These are phyloP conservation scores for Arabidopsis lyrata DNA, from an alignment of 441 rosid genomes.

Conservation along the genomic window DNA sequence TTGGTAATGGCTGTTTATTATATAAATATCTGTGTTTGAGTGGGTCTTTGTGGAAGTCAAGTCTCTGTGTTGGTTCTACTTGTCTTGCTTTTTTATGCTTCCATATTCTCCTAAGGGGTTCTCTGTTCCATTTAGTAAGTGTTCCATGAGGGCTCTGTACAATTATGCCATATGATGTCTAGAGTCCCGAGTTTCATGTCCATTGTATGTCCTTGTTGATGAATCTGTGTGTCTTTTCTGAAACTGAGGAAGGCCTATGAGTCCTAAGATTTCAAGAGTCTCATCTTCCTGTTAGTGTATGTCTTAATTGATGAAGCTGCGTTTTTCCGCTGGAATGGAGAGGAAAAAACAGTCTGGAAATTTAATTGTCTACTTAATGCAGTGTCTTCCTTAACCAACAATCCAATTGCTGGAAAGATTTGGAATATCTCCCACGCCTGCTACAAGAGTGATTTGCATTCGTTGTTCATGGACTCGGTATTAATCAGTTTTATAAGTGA, in stretches of 20 bases:
- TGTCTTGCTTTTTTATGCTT: conserved; percentile 13
- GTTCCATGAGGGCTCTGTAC: background rate
- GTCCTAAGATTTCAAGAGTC: conserved; percentile 16
- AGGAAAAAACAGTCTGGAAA: conserved; percentile 75
- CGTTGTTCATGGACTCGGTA: conserved; percentile 95
- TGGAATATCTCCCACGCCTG: conserved; percentile 90
- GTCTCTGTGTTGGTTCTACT: conserved; percentile 36
- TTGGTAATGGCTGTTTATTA: conserved; percentile 86
- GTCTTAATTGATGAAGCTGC: conserved; percentile 10
- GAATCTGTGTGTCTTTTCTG: conserved; percentile 26
- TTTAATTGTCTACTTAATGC: conserved; percentile 90
- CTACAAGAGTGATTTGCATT: conserved; percentile 96
- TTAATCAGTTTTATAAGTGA: conserved; percentile 99
- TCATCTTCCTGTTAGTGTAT: background rate
- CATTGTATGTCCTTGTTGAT: background rate
- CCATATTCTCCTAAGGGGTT: background rate
- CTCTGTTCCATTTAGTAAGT: conserved; percentile 14
- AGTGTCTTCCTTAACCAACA: conserved; percentile 87
- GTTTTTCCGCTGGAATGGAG: conserved; percentile 43
- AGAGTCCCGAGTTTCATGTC: background rate
- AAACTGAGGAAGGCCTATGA: conserved; percentile 20
- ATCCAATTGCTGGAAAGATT: conserved; percentile 90
- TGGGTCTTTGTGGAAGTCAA: conserved; percentile 36
- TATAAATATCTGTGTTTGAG: conserved; percentile 39
- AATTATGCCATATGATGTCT: conserved; percentile 20